Evolutionary conservation across 2,329 filamentous ascomycete genomes (phyloP).

Genomic region (Ramularia endophylla): DNA sequence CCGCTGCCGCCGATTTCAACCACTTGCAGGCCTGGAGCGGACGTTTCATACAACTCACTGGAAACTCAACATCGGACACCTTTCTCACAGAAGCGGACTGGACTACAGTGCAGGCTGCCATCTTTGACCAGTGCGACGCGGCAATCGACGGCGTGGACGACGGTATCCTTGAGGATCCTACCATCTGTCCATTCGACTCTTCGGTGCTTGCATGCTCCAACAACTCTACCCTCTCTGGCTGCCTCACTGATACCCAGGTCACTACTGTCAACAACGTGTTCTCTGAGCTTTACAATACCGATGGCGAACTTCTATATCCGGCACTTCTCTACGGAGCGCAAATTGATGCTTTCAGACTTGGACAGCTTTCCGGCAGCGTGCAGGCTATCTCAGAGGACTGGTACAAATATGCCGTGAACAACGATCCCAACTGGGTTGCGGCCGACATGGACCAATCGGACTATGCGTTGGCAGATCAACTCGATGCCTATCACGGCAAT

Average conservation of each 20-base stretch:
- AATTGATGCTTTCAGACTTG: constrained; percentile 32
- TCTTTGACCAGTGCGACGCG: constrained; percentile 47
- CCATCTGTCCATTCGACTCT: constrained; percentile 38
- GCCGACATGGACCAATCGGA: constrained; percentile 35
- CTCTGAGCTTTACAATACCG: constrained; percentile 36
- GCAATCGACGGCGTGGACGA: constrained; percentile 44
- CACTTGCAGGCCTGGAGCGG: constrained; percentile 41
- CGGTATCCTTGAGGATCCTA: constrained; percentile 43
- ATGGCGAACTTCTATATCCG: constrained; percentile 45
- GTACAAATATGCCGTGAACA: constrained; percentile 46
- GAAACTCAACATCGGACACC: constrained; percentile 34
- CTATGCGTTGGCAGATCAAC: constrained; percentile 33
- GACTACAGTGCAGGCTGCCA: constrained; percentile 38
- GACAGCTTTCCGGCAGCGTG: constrained; percentile 36
- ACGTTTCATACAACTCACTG: constrained; percentile 38
- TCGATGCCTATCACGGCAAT: constrained; percentile 39
- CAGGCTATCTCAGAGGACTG: constrained; percentile 44
- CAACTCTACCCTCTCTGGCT: constrained; percentile 31
- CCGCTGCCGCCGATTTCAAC: constrained; percentile 40
- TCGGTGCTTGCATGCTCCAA: constrained; percentile 33
- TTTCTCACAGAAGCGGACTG: constrained; percentile 38
- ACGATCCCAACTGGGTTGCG: constrained; percentile 39
- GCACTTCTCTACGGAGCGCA: constrained; percentile 47
- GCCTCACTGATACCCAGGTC: constrained; percentile 41
- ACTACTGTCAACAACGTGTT: constrained; percentile 40